phyloP scores from a whole-genome alignment of 805 yeast genomes.

The Wickerhamomyces subpelliculosus region DNA sequence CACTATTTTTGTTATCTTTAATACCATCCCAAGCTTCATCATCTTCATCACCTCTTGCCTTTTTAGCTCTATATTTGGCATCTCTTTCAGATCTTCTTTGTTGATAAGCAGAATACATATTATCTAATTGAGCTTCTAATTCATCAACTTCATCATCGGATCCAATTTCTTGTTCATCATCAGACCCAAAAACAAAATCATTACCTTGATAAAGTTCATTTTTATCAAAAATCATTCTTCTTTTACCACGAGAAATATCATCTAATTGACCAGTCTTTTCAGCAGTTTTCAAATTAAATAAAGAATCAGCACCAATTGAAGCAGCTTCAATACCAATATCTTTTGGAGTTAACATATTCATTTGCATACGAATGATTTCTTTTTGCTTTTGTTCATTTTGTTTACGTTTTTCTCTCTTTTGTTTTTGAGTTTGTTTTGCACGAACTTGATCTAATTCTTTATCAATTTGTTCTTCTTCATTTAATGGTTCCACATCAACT shows the following conservation, averaged over 20 bases:
- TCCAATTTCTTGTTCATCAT: slow-evolving; percentile 26
- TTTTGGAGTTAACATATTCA: slow-evolving; percentile 90
- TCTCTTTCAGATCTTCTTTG: slow-evolving; percentile 60
- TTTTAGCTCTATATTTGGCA: slow-evolving; percentile 61
- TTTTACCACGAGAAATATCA: slow-evolving; percentile 71
- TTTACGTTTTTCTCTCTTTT: slow-evolving; percentile 76
- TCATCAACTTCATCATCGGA: slow-evolving; percentile 50
- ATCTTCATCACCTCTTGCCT: slow-evolving; percentile 67
- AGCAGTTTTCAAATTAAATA: slow-evolving; percentile 80
- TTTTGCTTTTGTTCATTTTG: slow-evolving; percentile 80
- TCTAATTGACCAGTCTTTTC: slow-evolving; percentile 79
- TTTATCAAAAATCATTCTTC: slow-evolving; percentile 48
- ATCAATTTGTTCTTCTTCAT: slow-evolving; percentile 87
- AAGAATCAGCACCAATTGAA: slow-evolving; percentile 64
- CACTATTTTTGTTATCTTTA: slow-evolving; percentile 38
- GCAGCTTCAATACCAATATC: slow-evolving; percentile 94
- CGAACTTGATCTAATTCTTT: slow-evolving; percentile 72
- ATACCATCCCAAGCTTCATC: slow-evolving; percentile 81
- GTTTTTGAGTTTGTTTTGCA: slow-evolving; percentile 60
- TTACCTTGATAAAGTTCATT: slow-evolving; percentile 49
- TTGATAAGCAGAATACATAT: slow-evolving; percentile 72
- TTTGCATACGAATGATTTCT: slow-evolving; percentile 85
- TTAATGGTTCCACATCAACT: slow-evolving; percentile 60
- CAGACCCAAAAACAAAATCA: slow-evolving; percentile 50
- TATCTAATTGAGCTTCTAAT: slow-evolving; percentile 76